These are phyloP conservation scores for Penicillium coffeae DNA, from an alignment of 495 filamentous ascomycete species.

Conservation along the genomic window DNA sequence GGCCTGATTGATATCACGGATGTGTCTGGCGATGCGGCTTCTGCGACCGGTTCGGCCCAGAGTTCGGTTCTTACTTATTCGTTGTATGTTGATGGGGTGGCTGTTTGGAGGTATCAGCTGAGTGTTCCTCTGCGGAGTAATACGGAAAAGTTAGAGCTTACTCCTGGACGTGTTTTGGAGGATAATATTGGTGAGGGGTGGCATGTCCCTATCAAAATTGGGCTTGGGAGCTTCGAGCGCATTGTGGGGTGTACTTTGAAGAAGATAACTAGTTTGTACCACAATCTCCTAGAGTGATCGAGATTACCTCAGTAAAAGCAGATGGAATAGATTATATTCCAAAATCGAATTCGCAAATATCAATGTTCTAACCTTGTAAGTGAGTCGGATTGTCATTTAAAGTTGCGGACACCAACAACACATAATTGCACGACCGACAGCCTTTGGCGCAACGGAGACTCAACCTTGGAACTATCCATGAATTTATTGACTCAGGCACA, in stretches of 20 bases:
- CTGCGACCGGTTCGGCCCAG: constrained; percentile 40
- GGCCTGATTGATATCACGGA: constrained; percentile 81
- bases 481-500: no score
- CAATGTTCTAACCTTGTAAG: no score
- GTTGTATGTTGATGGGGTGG: constrained; percentile 75
- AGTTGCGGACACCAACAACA: no score
- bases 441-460: no score
- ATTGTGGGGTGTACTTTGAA: constrained; percentile 4
- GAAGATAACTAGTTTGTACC: constrained; percentile 4
- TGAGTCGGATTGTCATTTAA: no score
- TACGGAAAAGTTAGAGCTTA: constrained; percentile 7
- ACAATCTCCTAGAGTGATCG: constrained; percentile 9
- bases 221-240: constrained; percentile 17
- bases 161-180: constrained; percentile 27
- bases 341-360: no score
- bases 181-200: constrained; percentile 19
- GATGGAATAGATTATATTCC: constrained; percentile 17
- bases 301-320: no score
- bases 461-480: no score
- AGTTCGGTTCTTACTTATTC: constrained; percentile 67
- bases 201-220: constrained; percentile 14
- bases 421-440: no score
- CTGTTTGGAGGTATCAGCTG: constrained; percentile 65
- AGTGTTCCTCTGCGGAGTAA: constrained; percentile 28
- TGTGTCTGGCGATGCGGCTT: constrained; percentile 52